Evolutionary conservation across 2,329 filamentous ascomycete species (phyloP).

Genomic region (Scedosporium dehoogii): DNA sequence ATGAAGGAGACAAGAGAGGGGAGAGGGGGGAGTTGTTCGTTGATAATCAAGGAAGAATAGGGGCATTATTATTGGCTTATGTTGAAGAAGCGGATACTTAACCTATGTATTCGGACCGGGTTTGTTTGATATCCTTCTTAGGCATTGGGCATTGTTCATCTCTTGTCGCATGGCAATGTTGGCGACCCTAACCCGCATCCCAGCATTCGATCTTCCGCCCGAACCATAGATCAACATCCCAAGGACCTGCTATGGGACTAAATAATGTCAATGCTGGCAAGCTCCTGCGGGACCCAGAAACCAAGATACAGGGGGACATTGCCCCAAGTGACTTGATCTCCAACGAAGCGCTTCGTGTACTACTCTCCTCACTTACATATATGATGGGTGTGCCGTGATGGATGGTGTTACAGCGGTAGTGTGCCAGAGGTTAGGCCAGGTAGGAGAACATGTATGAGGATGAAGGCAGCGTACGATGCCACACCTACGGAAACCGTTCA

Average conservation of each 20-base stretch:
- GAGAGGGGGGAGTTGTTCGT: not conserved
- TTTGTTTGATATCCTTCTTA: constrained; percentile 6
- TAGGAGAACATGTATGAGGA: not conserved
- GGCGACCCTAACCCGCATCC: not conserved
- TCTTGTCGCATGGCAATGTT: not conserved
- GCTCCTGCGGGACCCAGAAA: not conserved
- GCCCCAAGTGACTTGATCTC: not conserved
- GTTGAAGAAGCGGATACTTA: not conserved
- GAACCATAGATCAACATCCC: not conserved
- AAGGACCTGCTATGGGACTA: too few relatives aligned
- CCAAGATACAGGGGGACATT: not conserved
- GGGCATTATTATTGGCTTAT: not conserved
- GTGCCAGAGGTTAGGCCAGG: too few relatives aligned
- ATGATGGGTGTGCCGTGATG: not conserved
- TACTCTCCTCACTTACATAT: too few relatives aligned
- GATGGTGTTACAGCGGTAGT: not conserved
- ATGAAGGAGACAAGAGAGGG: not conserved
- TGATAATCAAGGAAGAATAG: not conserved
- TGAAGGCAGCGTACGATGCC: not conserved
- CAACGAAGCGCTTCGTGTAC: too few relatives aligned
- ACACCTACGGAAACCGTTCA: not conserved
- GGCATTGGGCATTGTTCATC: not conserved
- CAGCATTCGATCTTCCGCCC: not conserved
- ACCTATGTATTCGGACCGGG: constrained; percentile 1
- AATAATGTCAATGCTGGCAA: too few relatives aligned